Base-by-base conservation (phyloP, 1,139 yeast species). In the Pichia sp. region DNA sequence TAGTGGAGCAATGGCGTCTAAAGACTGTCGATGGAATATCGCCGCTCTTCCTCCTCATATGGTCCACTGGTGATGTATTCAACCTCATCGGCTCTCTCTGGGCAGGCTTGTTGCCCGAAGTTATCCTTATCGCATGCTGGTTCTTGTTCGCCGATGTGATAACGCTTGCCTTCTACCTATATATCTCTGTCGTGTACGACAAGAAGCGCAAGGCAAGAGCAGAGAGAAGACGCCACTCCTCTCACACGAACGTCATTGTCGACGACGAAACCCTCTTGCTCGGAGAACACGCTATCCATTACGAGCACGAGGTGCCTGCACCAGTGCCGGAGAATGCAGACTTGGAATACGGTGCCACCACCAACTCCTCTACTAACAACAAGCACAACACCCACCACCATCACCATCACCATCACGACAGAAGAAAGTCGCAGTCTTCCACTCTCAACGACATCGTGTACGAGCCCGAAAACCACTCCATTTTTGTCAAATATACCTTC, bases 21-120 rank as follows among this genome's bases (percentile, higher is more conserved):
- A 83, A 85, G 64, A 79, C 88, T 23, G 88, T 90, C 4, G 93
- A 86, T 40, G 95, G 95, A 4, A 81, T 87, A 22, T 83, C 95
- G 34, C 75, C 85, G 40, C 79, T 85, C 3, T 87, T 87, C 62
- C 75, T 87, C 31, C 61, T 78, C 18, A 78, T 84, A 51, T 87
- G 95, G 95, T 76, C 85, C 49, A 60, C 82, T 31, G 95, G 95
- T 9, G 95, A 87, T 63, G 51, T 86, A 9, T 75, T 83, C 59
- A 87, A 87, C 65, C 72, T 87, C 46, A 61, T 74, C 1, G 95
- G 95, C 1, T 73, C 93, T 0, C 42, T 86, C 1, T 82, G 88
- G 87, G 95, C 89, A 0, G 74, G 75, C 0, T 72, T 87, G 47
- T 72, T 87, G 48, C 87, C 91, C 1, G 85, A 85, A 60, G 90